Base-by-base conservation (phyloP, 768 basidiomycete genomes). In the Rhizopogon salebrosus region DNA sequence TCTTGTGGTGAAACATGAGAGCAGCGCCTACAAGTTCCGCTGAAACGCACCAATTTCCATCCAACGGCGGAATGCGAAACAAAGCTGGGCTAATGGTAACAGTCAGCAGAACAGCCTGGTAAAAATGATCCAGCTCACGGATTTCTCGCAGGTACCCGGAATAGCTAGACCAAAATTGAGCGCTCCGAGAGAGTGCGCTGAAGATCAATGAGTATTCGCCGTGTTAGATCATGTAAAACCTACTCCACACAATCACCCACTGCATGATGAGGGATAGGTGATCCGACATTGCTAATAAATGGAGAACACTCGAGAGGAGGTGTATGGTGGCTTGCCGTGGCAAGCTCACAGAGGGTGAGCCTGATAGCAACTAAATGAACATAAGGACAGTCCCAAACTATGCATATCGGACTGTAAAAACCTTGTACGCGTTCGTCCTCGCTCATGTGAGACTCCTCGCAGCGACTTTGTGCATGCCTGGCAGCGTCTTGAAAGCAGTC, bases 151-250 rank as follows among this genome's bases (percentile, higher is more conserved):
- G 74, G 67, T 91, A 89, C 0, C 89, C 89, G 2, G 89, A 91
- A 66, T 89, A 90, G 52, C 86, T 89, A 3, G 89, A 89, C 89
- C 89, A 91, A 60, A 84, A 85, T 60, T 91, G 89, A 7, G 88
- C 80, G 62, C 89, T 90, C 45, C 87, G 74, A 14, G 87, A 82
- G 9, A 91, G 68, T 11, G 89, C 85, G 51, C 88, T 90, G 58
- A 9, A 18, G 13, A 43, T 43, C 10, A 1, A 49, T 57, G 49
- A 58, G 53, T 8, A 6, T 23, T 31, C 31, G 16, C 24, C 26
- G 40, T 52, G 34, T 41, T 46, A 41, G 52, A 36, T 3, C 34
- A 43, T 26, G 49, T 42, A 36, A 8, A 26, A 26, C 73, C 43
- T 59, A 83, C 81, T 78, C 78, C 10, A 83, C 82, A 52, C 80